Base-by-base conservation (phyloP, 2,329 filamentous ascomycete species). In the Didymella pinodella region DNA sequence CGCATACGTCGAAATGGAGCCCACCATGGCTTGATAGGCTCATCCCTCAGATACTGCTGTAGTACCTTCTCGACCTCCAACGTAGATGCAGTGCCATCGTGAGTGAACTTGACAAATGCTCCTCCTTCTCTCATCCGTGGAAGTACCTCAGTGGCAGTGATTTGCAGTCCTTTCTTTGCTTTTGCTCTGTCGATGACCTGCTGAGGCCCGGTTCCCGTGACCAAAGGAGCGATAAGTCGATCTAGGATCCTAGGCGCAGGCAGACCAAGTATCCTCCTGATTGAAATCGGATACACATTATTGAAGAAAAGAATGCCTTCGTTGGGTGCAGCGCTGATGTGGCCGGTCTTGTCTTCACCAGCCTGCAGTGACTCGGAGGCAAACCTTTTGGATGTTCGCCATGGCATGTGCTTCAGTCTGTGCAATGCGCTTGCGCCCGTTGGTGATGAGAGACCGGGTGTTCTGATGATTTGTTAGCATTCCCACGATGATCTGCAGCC, bases 281-380 rank as follows among this genome's bases (percentile, higher is more conserved):
- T 83, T 67, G 87, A 90, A 28, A 95, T 82, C 0, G 94, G 94
- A 61, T 96, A 96, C 48, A 98, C 84, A 77, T 95, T 96, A 74
- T 96, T 93, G 71, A 98, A 89, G 80, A 96, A 99, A 7, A 97
- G 77, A 45, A 98, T 88, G 0, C 90, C 89, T 79, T 98, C 92
- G 67, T 93, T 90, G 1, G 88, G 80, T 2, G 82, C 84, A 11
- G 90, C 84, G n/a, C 84, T 81, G 66, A 98, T 97, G 70, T 97
- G 93, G 0, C 95, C 94, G 10, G 87, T 87, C 63, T 90, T 87
- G 68, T 90, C 84, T 65, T 87, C 86, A 50, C 85, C 86, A 11
- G 83, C 78, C 57, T 82, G 79, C 2, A 78, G 60, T 7, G 41
- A 44, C 22, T 44, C 25, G 2, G 78, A 76, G 12, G 68, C 65